Base-by-base conservation (phyloP, 2,329 filamentous ascomycete genomes). In the Blumeria graminis region DNA sequence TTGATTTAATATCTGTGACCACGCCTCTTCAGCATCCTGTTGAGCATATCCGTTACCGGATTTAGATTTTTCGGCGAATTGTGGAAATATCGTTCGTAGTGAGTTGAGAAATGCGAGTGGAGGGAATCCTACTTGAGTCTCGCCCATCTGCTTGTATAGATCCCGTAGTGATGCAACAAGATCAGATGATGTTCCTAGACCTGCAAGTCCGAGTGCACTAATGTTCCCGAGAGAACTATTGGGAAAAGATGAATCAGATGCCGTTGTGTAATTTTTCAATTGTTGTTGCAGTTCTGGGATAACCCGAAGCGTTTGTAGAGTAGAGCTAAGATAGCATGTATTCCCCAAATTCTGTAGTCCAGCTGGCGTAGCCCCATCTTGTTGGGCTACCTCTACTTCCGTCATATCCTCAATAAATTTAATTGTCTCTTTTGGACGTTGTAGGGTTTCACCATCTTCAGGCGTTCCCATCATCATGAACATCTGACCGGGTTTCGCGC, bases 401-500 rank as follows among this genome's bases (percentile, higher is more conserved):
- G 86, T 93, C 90, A 98, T 95, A 68, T 98, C 92, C 70, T 98
- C 92, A 60, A 94, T 71, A 64, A 98, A 98, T 69, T 85, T 92
- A 65, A 89, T 76, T 62, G 78, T 76, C 65, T 93, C 83, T 66
- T 83, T 85, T 35, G 92, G 92, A 55, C 83, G 80, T 58, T 82
- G 73, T 34, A 85, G 73, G n/a, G 72, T 70, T 14, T 72, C 69
- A 36, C 70, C 72, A 45, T 75, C 76, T 55, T 77, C 80, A 18
- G 90, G 84, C 3, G 86, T 92, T 39, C 93, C 93, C 77, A 98
- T 86, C 84, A 98, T 93, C 81, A 94, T 94, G 68, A 98, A 85
- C 22, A 74, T 77, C 69, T 94, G 86, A 57, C 84, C 84, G 36
- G 85, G 73, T 74, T 94, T 96, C 64, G 94, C 80, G 64, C 82